Evolutionary conservation across 345 rosid genomes (phyloP), one percentile per base, ranked within the genome.

Genomic region (Clarkia xantiana): DNA sequence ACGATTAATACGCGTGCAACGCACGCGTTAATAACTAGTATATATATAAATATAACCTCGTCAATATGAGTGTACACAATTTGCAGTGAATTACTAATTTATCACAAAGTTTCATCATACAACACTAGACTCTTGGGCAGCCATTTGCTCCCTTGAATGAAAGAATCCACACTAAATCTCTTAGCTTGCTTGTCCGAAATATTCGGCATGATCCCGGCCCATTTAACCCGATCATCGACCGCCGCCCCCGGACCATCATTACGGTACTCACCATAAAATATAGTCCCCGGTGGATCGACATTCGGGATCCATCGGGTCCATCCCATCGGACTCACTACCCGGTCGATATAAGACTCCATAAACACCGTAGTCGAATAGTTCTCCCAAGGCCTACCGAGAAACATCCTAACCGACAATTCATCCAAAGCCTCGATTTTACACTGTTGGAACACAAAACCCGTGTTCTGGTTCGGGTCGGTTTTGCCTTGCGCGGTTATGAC

Each of bases 371-470:
- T 57, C 10, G 78, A 51, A 47, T 60, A 63, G 14, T 58, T 61
- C 62, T 55, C 69, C 78, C 74, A 66, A 3, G 82, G 76, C 63
- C 80, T 42, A 9, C 82, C 76, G 0, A 65, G 70, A 59, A 42
- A 66, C 0, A 63, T 58, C 15, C 48, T 19, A 11, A 43, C 71
- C 23, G 51, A 41, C 23, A 64, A 45, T 12, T 52, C 25, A 14
- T 17, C 48, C 9, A 44, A 39, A 2, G 67, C 49, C 19, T 19
- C 49, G n/a, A 64, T 46, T 14, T 16, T 44, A 42, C 67, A 58
- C 13, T 57, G 40, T 40, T 61, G 71, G 68, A 68, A 56, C 0
- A 51, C 50, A 11, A 60, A 50, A 14, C 74, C 67, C 0, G 69
- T 53, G 64, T 65, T 72, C 53, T 66, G 62, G 48, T 68, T 68